A percentile compares a stretch with the other conserved stretches of the same genome.
phyloP scores from a whole-genome alignment of 31 red algal genomes.

The Odonthalia washingtoniensis region DNA sequence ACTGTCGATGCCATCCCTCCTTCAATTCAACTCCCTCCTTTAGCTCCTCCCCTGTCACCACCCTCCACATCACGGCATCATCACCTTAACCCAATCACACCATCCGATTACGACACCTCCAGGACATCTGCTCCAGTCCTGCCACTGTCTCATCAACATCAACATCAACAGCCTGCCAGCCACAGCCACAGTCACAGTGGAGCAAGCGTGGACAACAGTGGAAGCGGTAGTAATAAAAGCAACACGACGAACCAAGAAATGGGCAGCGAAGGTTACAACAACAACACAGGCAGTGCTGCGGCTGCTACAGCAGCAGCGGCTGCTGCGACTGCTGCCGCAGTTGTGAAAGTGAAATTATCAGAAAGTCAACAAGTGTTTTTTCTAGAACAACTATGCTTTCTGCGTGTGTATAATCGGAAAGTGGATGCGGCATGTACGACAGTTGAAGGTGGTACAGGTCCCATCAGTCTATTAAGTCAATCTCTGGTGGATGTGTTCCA shows the following conservation, averaged over 20 bases:
- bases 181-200: no score
- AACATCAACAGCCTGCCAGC: no score
- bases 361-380: slow-evolving; percentile 51
- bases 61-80: neutral
- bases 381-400: slow-evolving; percentile 61
- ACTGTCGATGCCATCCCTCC: no score
- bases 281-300: neutral
- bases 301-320: neutral
- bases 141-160: no score
- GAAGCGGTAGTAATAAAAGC: no score
- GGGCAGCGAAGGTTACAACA: neutral
- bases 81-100: neutral
- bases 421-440: slow-evolving; percentile 40
- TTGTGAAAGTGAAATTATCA: slow-evolving; percentile 23
- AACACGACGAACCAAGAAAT: neutral
- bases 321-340: neutral
- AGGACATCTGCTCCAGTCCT: no score
- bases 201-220: no score
- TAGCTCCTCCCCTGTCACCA: slow-evolving; percentile 1
- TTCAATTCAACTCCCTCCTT: no score
- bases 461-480: neutral
- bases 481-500: neutral
- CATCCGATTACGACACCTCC: no score
- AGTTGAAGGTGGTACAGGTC: neutral
- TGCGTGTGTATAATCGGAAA: slow-evolving; percentile 53